Evolutionary conservation across 2,329 filamentous ascomycete genomes (phyloP), one percentile per base, ranked within the genome.

Genomic region (Xylariaceae sp.): DNA sequence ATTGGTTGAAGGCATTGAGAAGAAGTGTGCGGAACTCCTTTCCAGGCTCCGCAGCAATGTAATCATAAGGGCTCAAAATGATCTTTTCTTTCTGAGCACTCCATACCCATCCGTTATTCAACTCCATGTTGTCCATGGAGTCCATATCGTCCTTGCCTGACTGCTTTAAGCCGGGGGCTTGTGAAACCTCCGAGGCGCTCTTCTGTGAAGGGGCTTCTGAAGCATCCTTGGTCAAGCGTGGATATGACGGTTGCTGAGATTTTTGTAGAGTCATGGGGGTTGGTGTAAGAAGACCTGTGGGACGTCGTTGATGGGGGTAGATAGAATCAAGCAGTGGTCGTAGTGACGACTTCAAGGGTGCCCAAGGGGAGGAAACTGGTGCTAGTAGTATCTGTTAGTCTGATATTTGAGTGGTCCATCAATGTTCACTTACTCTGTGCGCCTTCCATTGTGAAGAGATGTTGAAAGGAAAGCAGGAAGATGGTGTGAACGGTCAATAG

Each of bases 21-120:
- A 94, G 81, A 74, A 91, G 87, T 43, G 87, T 83, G 62, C 92
- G 87, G 70, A 96, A 91, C 73, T 95, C 90, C 75, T 96, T 95
- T 65, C 92, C 92, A 0, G 91, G 90, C 62, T 92, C 88, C 37
- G 85, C 84, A 67, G 87, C 84, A 60, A 95, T 82, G 73, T 96
- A 96, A 68, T 95, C 88, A 67, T 87, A 96, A 1, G 92, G 92
- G 0, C 88, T 91, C 43, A 88, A 79, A 49, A 96, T 78, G 58
- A 95, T 87, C 73, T 85, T 86, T 72, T 95, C 90, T 77, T 95
- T 94, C 67, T 89, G 85, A 1, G 80, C 74, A 4, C 83, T 86
- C 91, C 91, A 95, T 24, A 80, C 78, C 58, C 76, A 78, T 61
- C 74, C 75, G 7, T 75, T 72, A 3, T 73, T 75, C 64, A 80